Evolutionary conservation across 208 protist species (phyloP).

Genomic region (Leishmania arabica): DNA sequence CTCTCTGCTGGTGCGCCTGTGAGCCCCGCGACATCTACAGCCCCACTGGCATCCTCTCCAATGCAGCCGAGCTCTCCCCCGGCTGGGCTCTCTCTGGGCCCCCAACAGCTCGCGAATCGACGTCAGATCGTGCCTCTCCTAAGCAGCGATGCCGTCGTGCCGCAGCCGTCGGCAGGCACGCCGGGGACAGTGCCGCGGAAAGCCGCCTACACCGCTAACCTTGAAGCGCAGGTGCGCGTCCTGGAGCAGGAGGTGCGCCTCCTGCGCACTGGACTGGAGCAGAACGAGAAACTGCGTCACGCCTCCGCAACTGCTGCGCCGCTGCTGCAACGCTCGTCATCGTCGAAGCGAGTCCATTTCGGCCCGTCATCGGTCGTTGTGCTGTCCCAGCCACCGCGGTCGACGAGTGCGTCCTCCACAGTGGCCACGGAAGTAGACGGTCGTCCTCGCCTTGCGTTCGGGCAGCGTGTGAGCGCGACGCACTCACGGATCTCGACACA

Average conservation of each 20-base stretch:
- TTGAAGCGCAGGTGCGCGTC: constrained; percentile 56
- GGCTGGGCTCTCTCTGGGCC: not conserved
- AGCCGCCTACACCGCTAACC: constrained; percentile 32
- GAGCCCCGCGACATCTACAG: not conserved
- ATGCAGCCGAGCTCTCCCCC: not conserved
- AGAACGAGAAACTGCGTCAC: constrained; percentile 19
- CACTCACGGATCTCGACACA: not conserved
- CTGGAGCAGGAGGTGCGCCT: constrained; percentile 62
- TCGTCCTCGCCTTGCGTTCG: constrained; percentile 29
- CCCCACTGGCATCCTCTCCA: not conserved
- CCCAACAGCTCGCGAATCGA: not conserved
- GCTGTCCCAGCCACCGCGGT: not conserved
- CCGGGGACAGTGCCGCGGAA: not conserved
- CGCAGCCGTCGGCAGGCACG: not conserved
- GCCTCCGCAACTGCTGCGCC: not conserved
- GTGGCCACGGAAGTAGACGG: not conserved
- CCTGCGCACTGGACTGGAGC: constrained; percentile 32
- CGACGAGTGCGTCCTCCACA: not conserved
- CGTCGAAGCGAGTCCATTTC: constrained; percentile 23
- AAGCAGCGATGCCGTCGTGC: not conserved
- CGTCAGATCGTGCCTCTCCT: constrained; percentile 5
- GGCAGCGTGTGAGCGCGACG: constrained; percentile 35
- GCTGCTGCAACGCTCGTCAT: not conserved
- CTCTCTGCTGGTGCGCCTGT: not conserved
- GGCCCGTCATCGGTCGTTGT: constrained; percentile 15